phyloP scores from a whole-genome alignment of 2,329 filamentous ascomycete species.

The Diaporthe ampelina region DNA sequence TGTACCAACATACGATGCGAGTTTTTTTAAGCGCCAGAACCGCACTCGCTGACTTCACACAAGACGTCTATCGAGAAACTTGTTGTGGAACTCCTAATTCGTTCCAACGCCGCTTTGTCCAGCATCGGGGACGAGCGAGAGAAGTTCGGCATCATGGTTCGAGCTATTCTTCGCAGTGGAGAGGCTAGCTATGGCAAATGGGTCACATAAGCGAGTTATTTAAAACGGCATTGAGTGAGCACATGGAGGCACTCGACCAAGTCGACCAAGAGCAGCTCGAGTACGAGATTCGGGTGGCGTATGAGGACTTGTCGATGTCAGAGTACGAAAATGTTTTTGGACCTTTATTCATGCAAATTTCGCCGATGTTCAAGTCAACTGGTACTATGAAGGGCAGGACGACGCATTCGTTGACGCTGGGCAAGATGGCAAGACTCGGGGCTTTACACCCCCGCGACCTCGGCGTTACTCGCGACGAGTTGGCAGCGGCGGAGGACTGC shows the following conservation, averaged over 20 bases:
- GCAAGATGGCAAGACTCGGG: background rate
- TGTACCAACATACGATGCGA: background rate
- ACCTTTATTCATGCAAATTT: background rate
- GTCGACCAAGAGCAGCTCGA: slow-evolving; percentile 2
- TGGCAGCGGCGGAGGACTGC: slow-evolving; percentile 6
- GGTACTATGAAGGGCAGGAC: background rate
- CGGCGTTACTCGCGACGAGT: background rate
- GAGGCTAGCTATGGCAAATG: slow-evolving; percentile 3
- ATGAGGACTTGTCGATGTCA: background rate
- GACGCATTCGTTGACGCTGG: background rate
- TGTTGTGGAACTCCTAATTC: background rate
- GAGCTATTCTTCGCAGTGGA: slow-evolving; percentile 9
- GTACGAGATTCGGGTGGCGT: background rate
- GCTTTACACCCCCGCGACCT: background rate
- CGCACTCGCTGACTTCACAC: background rate
- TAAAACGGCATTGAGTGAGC: background rate
- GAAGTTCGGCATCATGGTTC: background rate
- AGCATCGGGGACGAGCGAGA: slow-evolving; percentile 12
- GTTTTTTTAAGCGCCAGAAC: too few species aligned
- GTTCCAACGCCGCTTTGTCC: background rate
- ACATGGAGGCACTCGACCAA: background rate
- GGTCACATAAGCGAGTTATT: background rate
- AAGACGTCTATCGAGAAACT: background rate
- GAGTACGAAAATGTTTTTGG: background rate
- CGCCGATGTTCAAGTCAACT: background rate